Evolutionary conservation across 176 grass and related monocot species (phyloP).

Genomic region (Oryza longistaminata): DNA sequence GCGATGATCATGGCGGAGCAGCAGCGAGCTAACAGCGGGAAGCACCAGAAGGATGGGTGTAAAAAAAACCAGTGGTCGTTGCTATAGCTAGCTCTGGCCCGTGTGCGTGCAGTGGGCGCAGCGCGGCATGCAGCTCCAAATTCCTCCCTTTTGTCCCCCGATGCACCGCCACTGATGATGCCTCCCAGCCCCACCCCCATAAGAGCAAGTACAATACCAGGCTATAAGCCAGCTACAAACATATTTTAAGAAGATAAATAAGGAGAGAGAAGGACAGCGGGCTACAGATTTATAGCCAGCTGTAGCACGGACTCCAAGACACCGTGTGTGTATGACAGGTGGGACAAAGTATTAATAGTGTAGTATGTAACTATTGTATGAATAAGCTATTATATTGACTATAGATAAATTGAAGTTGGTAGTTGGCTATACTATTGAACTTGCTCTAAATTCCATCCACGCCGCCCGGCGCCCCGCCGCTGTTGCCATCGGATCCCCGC

Average conservation of each 20-base stretch:
- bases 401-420: too few relatives aligned
- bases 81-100: not conserved
- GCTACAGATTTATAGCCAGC: too few relatives aligned
- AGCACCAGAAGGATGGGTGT: not conserved
- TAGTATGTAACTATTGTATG: too few relatives aligned
- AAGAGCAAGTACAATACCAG: too few relatives aligned
- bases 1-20: not conserved
- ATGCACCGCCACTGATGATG: slow-evolving; percentile 55
- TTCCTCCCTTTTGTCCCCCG: slow-evolving; percentile 63
- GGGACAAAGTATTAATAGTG: too few relatives aligned
- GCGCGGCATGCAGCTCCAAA: slow-evolving; percentile 24
- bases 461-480: not conserved
- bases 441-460: slow-evolving; percentile 27
- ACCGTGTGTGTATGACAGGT: too few relatives aligned
- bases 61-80: not conserved
- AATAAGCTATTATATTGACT: too few relatives aligned
- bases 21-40: not conserved
- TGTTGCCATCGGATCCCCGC: slow-evolving; percentile 22
- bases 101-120: slow-evolving; percentile 10
- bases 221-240: too few relatives aligned
- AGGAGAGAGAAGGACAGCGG: too few relatives aligned
- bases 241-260: too few relatives aligned
- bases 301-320: too few relatives aligned
- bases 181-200: slow-evolving; percentile 41
- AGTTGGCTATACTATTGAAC: too few relatives aligned